Base-by-base conservation (phyloP, 306 rosid species). In the Ammopiptanthus mongolicus region DNA sequence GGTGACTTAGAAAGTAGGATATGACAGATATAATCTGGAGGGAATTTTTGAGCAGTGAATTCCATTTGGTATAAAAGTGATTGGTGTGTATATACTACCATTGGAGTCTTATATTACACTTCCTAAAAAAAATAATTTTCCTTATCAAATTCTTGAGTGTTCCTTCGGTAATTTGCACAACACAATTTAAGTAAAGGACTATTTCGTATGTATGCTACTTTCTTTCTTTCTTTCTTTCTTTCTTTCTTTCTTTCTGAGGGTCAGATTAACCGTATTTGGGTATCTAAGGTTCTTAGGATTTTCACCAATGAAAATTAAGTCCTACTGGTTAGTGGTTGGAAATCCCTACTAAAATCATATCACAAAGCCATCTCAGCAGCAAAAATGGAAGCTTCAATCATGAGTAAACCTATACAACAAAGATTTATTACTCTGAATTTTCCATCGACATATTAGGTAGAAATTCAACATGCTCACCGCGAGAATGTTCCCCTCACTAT, bases 131-230 rank as follows among this genome's bases (percentile, higher is more conserved):
- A 2, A 1, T 17, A 22, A 11, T 46, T 17, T 13, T 21, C 31
- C 42, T 29, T 19, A 21, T 8, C 60, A 78, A 68, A 33, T 33
- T 34, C 53, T 52, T 33, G 22, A 50, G 17, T 25, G 65, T 12
- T 65, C 15, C 73, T 31, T 78, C 23, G 71, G 33, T 51, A n/a
- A n/a, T 61, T 18, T 73, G 73, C 29, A 52, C n/a, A 39, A 37
- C 29, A 52, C n/a, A 39, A 37, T 39, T 51, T 58, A 59, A 51
- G 82, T 69, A 64, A 23, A 55, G 15, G 47, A 68, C 15, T n/a
- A n/a, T n/a, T n/a, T n/a, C n/a, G n/a, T 52, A 12, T 57, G 50
- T 53, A 4, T 41, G 13, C 59, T 8, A 18, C 13, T 34, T 6
- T 71, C n/a, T n/a, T n/a, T n/a, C n/a, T n/a, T n/a, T n/a, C n/a